A percentile compares a stretch with the other conserved stretches of the same genome.
phyloP scores from a whole-genome alignment of 2,329 filamentous ascomycete species.

The Diaporthe caulivora region DNA sequence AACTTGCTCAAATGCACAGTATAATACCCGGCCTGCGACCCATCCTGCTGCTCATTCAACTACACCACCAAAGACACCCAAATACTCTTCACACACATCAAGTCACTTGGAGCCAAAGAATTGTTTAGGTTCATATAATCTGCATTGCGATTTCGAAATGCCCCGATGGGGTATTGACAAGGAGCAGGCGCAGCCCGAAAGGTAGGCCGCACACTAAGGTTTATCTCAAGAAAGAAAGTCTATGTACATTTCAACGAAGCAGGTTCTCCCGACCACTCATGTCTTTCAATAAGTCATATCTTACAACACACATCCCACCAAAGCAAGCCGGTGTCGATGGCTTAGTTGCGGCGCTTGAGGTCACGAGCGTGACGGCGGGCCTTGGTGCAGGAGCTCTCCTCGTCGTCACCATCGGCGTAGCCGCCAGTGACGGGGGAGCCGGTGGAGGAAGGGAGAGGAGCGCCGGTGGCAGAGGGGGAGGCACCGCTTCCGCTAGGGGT shows the following conservation, averaged over 20 bases:
- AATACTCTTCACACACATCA: background rate
- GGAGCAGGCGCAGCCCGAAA: constrained; percentile 14
- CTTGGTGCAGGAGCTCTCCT: constrained; percentile 24
- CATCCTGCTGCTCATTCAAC: background rate
- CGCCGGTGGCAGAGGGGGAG: constrained; percentile 39
- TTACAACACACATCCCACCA: background rate
- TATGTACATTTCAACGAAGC: constrained; percentile 33
- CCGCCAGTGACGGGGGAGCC: constrained; percentile 13
- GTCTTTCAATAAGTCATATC: background rate
- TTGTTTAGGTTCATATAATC: constrained; percentile 4
- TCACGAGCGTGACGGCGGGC: constrained; percentile 36
- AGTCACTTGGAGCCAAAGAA: background rate
- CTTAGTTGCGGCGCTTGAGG: constrained; percentile 26
- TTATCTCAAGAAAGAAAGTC: constrained; percentile 12
- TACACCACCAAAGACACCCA: background rate
- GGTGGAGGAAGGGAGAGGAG: constrained; percentile 31
- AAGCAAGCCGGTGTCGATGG: background rate
- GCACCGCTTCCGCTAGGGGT: constrained; percentile 40
- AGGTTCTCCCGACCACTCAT: constrained; percentile 10
- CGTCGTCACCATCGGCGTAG: constrained; percentile 15
- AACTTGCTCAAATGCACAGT: background rate
- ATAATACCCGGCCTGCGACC: too few species aligned
- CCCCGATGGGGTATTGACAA: constrained; percentile 11
- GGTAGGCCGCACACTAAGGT: constrained; percentile 17
- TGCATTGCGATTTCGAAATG: constrained; percentile 23